phyloP scores from a whole-genome alignment of 1,139 yeast genomes.

The Hyphopichia wangnamkhiaoensis region DNA sequence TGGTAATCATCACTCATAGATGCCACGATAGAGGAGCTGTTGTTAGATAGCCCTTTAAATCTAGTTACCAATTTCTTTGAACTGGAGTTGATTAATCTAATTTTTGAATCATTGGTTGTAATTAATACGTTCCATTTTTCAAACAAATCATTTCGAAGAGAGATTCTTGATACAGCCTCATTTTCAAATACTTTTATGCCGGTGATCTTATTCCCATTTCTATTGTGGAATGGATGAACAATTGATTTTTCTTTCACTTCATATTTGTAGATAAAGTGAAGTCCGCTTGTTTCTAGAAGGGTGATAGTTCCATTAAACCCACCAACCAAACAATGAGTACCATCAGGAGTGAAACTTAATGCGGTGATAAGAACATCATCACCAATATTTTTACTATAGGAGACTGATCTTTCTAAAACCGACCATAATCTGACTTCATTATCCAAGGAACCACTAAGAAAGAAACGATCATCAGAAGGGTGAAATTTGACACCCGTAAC shows the following conservation, averaged over 20 bases:
- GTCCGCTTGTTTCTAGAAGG: slow-evolving; percentile 65
- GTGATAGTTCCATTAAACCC: slow-evolving; percentile 76
- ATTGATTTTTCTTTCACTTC: slow-evolving; percentile 44
- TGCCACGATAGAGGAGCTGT: slow-evolving; percentile 72
- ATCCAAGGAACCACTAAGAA: slow-evolving; percentile 81
- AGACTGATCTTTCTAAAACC: slow-evolving; percentile 57
- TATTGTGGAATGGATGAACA: slow-evolving; percentile 27
- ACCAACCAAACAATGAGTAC: slow-evolving; percentile 68
- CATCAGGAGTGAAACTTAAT: slow-evolving; percentile 69
- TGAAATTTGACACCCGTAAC: slow-evolving; percentile 84
- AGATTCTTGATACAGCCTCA: slow-evolving; percentile 8
- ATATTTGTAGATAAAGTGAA: slow-evolving; percentile 54
- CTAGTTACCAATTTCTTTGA: slow-evolving; percentile 61
- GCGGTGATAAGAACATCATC: slow-evolving; percentile 72
- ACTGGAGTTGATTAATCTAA: slow-evolving; percentile 64
- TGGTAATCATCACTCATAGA: slow-evolving; percentile 56
- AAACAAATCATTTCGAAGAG: slow-evolving; percentile 12
- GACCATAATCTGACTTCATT: slow-evolving; percentile 82
- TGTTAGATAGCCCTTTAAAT: slow-evolving; percentile 73
- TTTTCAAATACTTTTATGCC: slow-evolving; percentile 38
- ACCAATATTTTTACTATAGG: slow-evolving; percentile 38
- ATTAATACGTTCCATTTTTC: slow-evolving; percentile 46
- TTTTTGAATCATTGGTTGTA: slow-evolving; percentile 79
- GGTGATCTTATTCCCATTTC: slow-evolving; percentile 41
- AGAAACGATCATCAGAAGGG: slow-evolving; percentile 85